Evolutionary conservation across 2,329 filamentous ascomycete species (phyloP), one percentile per base, ranked within the genome.

Genomic region (Plenodomus biglobosus): DNA sequence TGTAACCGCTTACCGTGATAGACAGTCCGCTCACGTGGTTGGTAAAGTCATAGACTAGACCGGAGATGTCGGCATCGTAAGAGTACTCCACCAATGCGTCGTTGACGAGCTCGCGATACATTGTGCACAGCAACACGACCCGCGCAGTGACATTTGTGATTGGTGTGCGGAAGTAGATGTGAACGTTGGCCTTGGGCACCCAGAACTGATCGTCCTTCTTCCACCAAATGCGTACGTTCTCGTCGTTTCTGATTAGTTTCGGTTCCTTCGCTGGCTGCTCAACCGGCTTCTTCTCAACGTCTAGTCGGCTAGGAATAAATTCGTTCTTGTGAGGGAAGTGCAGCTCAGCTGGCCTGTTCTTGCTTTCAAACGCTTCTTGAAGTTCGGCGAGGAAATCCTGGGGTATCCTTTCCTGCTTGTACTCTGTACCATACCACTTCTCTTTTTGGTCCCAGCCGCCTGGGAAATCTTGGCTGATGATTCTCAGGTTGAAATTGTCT

Each of bases 201-300:
- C 92, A 97, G 73, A 97, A 99, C 0, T 86, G 91, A 62, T 99
- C 94, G 64, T 99, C 94, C 74, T 97, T 97, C 78, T 99, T 99
- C 78, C 86, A 96, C 94, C 94, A 99, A 2, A 90, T 87, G 22
- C 92, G 85, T 1, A 89, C 85, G 27, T 85, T 76, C 5, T 85
- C 80, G 58, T 96, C 92, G 61, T 95, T 91, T 58, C 92, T 85
- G 53, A 99, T 86, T 19, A 99, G 78, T 52, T 85, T 87, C 0
- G 94, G 94, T 0, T 84, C 79, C 46, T 87, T 80, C 0, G 85
- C 78, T 1, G 91, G 87, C 59, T 88, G 83, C 20, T 84, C 79
- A n/a, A 94, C 81, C 30, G 95, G 89, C 72, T 90, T 95, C 79
- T 94, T 96, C 71, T 96, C 91, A 1, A 99, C 94, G 43, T 96